A percentile compares a stretch with the other conserved stretches of the same genome.
Conservation (phyloP, 2,329 filamentous ascomycete genomes). For the Basipetospora chlamydospora region DNA sequence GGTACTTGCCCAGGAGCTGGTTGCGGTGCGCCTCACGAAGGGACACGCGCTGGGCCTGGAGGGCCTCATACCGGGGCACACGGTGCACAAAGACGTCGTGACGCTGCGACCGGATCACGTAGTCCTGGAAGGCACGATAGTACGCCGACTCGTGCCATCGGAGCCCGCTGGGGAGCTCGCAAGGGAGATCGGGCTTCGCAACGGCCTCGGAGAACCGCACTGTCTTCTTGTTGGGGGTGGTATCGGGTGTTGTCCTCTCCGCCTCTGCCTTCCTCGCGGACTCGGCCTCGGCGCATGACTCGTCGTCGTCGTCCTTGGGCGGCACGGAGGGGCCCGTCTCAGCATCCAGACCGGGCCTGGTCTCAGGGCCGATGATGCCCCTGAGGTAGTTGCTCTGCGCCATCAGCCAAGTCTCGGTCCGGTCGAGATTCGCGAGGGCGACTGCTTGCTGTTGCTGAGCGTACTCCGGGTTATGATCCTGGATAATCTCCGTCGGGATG, state of each 20-base stretch:
- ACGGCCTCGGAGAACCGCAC: slow-evolving; percentile 56
- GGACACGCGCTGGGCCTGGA: slow-evolving; percentile 70
- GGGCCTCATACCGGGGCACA: slow-evolving; percentile 70
- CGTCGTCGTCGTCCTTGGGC: slow-evolving; percentile 21
- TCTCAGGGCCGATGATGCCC: slow-evolving; percentile 42
- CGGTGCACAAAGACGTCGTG: slow-evolving; percentile 75
- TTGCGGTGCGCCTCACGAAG: slow-evolving; percentile 60
- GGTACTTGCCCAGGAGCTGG: slow-evolving; percentile 73
- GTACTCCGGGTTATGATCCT: slow-evolving; percentile 64
- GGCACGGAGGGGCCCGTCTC: not conserved
- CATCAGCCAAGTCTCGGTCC: slow-evolving; percentile 74
- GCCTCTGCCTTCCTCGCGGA: slow-evolving; percentile 15
- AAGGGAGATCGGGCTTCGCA: slow-evolving; percentile 29
- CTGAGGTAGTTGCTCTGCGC: slow-evolving; percentile 68
- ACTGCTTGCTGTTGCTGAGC: slow-evolving; percentile 56
- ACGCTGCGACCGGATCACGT: slow-evolving; percentile 48
- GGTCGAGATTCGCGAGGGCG: slow-evolving; percentile 61
- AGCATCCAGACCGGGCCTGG: not conserved
- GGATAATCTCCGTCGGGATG: slow-evolving; percentile 45
- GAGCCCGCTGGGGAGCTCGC: slow-evolving; percentile 37
- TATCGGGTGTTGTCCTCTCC: slow-evolving; percentile 11
- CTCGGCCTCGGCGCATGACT: slow-evolving; percentile 20
- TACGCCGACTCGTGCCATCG: slow-evolving; percentile 59
- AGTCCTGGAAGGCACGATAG: slow-evolving; percentile 72
- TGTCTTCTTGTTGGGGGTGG: slow-evolving; percentile 45